Conservation (phyloP, 108 stramenopile species). For the Fragilariopsis cylindrus region DNA sequence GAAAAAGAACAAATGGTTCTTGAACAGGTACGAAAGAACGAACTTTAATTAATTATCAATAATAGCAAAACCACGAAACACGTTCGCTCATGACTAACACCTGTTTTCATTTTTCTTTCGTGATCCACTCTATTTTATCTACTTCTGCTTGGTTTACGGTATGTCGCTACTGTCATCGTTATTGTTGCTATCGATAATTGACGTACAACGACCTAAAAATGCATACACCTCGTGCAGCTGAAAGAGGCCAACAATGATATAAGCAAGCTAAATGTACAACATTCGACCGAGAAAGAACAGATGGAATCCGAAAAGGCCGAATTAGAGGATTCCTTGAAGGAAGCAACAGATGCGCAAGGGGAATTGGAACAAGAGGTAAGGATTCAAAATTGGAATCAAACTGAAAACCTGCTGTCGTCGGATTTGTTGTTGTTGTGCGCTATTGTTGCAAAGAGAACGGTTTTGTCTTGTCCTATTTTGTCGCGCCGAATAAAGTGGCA, state of each 20-base stretch:
- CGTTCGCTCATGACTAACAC: no score
- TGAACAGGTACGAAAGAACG: background rate
- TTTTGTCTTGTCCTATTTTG: no score
- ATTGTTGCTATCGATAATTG: no score
- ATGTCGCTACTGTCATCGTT: no score
- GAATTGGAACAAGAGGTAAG: constrained; percentile 7
- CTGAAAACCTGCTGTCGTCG: background rate
- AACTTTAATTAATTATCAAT: no score
- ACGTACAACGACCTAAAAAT: no score
- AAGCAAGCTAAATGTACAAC: background rate
- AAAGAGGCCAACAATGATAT: background rate
- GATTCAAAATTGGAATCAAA: background rate
- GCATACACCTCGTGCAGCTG: background rate
- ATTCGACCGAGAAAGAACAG: background rate
- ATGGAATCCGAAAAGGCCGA: background rate
- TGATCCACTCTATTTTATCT: no score
- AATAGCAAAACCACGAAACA: no score
- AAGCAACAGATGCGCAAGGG: background rate
- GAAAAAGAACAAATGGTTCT: background rate
- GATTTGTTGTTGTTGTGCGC: background rate
- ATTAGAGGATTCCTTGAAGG: background rate
- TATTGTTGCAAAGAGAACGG: no score
- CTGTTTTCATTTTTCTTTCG: no score
- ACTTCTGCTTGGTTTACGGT: no score
- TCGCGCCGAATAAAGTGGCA: no score